A percentile compares a stretch with the other conserved stretches of the same genome.
Evolutionary conservation across 352 stramenopile genomes (phyloP).

Genomic region (Phytophthora boehmeriae): DNA sequence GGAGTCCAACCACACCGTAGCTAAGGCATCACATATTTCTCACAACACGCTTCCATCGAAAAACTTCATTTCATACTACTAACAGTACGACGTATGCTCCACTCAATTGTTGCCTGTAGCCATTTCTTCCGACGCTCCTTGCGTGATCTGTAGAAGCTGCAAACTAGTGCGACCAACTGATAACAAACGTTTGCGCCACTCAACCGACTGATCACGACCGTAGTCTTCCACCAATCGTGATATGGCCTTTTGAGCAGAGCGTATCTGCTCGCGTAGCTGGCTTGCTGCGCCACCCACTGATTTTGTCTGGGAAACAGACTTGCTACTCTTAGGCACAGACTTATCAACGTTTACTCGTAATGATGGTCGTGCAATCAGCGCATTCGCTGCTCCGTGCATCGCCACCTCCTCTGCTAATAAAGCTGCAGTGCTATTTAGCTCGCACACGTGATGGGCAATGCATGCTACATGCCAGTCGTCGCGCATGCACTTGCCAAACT

Average conservation of each 20-base stretch:
- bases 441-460: slow-evolving; percentile 19
- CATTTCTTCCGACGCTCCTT: slow-evolving; percentile 2
- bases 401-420: slow-evolving; percentile 46
- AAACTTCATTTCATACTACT: too few relatives aligned
- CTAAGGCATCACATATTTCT: too few relatives aligned
- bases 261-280: slow-evolving; percentile 16
- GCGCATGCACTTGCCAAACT: slow-evolving; percentile 5
- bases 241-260: slow-evolving; percentile 12
- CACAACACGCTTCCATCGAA: too few relatives aligned
- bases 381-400: slow-evolving; percentile 45
- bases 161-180: slow-evolving; percentile 9
- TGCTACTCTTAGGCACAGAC: not conserved
- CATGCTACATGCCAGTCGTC: slow-evolving; percentile 23
- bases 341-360: slow-evolving; percentile 20
- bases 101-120: not conserved
- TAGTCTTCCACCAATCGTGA: slow-evolving; percentile 9
- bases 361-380: slow-evolving; percentile 50
- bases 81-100: too few relatives aligned
- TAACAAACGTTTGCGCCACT: slow-evolving; percentile 21
- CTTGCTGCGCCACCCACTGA: not conserved
- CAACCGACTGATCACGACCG: slow-evolving; percentile 9
- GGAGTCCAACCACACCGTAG: too few relatives aligned
- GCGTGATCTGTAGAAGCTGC: slow-evolving; percentile 15
- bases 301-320: not conserved
- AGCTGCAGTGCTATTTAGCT: slow-evolving; percentile 25